Evolutionary conservation across 257 asterid species (phyloP), one percentile per base, ranked within the genome.

Genomic region (Solanum sitiens): DNA sequence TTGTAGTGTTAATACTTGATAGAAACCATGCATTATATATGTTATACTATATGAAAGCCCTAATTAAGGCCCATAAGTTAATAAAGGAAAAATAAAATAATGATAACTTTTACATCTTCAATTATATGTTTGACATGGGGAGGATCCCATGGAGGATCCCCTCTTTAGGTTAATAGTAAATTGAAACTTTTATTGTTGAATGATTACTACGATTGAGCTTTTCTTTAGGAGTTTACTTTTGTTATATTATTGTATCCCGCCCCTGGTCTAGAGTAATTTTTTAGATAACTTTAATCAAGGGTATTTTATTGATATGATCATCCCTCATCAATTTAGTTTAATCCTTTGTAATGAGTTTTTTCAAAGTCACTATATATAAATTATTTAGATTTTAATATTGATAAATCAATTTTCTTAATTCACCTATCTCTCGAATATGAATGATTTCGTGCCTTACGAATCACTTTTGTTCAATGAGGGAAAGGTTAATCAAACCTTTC

Each of bases 91-190:
- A 83, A 2, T 3, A 61, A 25, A 83, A 87, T 80, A 88, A 88
- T 87, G n/a, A 86, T 89, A 21, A 44, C 87, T 56, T 90, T 87
- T 89, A 59, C 59, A 59, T 88, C 45, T 86, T 39, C 21, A 59
- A 59, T 59, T 68, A 67, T 68, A 67, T 83, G 76, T 88, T 89
- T 74, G 91, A 87, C 77, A 90, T 86, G 92, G 89, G 88, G 90
- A 87, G 89, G 90, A 90, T 90, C 91, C 90, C 90, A 87, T 85
- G 89, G 88, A 88, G 95, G 94, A 92, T 92, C 87, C 89, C n/a
- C 87, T 87, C 85, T 65, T 91, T 92, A 87, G 92, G 91, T 91
- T 92, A 88, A 92, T 95, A 95, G 89, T 95, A 89, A 95, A 92
- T 91, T 88, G 86, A 87, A 93, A 89, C 92, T 92, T 94, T 91